A percentile compares a stretch with the other conserved stretches of the same genome.
These are phyloP conservation scores for Cadophora sp. DNA, from an alignment of 2,329 filamentous ascomycete genomes.

Conservation along the genomic window DNA sequence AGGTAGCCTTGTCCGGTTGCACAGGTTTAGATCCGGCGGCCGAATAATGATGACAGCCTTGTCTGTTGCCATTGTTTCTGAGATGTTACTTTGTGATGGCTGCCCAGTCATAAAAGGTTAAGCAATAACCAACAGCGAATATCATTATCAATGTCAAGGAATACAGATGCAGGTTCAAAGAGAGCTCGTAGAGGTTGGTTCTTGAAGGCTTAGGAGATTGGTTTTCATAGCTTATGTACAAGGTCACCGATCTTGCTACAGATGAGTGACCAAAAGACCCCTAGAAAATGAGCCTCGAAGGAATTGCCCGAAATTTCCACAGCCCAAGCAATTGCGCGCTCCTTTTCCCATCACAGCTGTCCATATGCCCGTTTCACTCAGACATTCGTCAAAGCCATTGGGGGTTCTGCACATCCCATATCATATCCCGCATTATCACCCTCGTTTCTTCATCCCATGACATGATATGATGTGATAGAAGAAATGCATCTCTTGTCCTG, in stretches of 20 bases:
- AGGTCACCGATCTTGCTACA: slow-evolving; percentile 14
- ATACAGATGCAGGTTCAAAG: not conserved
- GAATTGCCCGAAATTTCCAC: not conserved
- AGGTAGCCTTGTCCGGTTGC: not conserved
- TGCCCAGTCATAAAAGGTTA: no score
- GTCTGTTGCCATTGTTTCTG: not conserved
- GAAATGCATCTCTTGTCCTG: not conserved
- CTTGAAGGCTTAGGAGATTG: not conserved
- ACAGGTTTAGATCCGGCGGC: not conserved
- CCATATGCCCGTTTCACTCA: not conserved
- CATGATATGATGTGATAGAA: slow-evolving; percentile 1
- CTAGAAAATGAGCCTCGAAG: not conserved
- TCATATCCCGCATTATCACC: slow-evolving; percentile 9
- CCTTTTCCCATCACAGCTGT: not conserved
- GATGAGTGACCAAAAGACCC: not conserved
- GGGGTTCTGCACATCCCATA: not conserved
- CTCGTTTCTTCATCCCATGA: slow-evolving; percentile 5
- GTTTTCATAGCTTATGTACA: slow-evolving; percentile 14
- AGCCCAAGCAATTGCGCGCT: not conserved
- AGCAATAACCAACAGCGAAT: no score
- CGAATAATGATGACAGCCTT: not conserved
- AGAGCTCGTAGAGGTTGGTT: not conserved
- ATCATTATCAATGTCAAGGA: not conserved
- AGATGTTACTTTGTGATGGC: not conserved
- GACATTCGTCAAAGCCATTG: not conserved